phyloP scores from a whole-genome alignment of 441 rosid genomes.

The Dalechampia spathulata region DNA sequence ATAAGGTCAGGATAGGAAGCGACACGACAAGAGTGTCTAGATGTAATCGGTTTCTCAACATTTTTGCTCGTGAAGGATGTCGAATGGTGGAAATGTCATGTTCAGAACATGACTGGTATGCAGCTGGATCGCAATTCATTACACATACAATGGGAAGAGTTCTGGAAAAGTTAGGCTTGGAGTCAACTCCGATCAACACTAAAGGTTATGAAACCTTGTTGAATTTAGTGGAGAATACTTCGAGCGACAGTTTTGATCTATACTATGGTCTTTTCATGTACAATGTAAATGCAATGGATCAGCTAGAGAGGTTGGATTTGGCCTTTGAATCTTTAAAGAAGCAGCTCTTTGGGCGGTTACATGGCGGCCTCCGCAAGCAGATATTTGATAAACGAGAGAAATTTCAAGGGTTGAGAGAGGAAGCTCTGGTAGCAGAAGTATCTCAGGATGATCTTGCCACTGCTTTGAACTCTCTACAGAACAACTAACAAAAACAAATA shows the following conservation, averaged over 20 bases:
- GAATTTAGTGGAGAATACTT: slow-evolving; percentile 35
- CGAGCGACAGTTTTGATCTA: slow-evolving; percentile 56
- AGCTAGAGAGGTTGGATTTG: slow-evolving; percentile 52
- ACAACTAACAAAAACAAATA: no score
- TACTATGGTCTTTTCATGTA: slow-evolving; percentile 57
- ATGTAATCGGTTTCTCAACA: slow-evolving; percentile 29
- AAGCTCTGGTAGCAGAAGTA: slow-evolving; percentile 7
- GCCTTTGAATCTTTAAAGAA: slow-evolving; percentile 49
- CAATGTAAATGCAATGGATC: slow-evolving; percentile 47
- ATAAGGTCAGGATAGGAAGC: slow-evolving; percentile 44
- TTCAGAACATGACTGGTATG: slow-evolving; percentile 32
- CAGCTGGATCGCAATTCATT: slow-evolving; percentile 42
- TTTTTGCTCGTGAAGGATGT: slow-evolving; percentile 35
- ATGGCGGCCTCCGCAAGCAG: slow-evolving; percentile 45
- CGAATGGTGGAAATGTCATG: slow-evolving; percentile 45
- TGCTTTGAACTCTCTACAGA: slow-evolving; percentile 9
- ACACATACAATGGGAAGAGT: slow-evolving; percentile 41
- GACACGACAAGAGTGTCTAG: slow-evolving; percentile 29
- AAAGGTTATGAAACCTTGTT: slow-evolving; percentile 41
- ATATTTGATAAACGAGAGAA: slow-evolving; percentile 29
- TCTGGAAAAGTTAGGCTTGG: slow-evolving; percentile 30
- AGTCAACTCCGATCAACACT: slow-evolving; percentile 41
- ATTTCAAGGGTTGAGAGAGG: slow-evolving; percentile 15
- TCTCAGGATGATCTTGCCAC: slow-evolving; percentile 19
- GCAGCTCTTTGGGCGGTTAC: slow-evolving; percentile 48